Conservation (phyloP, 768 basidiomycete genomes). For the Omphalotus guepiniiformis region DNA sequence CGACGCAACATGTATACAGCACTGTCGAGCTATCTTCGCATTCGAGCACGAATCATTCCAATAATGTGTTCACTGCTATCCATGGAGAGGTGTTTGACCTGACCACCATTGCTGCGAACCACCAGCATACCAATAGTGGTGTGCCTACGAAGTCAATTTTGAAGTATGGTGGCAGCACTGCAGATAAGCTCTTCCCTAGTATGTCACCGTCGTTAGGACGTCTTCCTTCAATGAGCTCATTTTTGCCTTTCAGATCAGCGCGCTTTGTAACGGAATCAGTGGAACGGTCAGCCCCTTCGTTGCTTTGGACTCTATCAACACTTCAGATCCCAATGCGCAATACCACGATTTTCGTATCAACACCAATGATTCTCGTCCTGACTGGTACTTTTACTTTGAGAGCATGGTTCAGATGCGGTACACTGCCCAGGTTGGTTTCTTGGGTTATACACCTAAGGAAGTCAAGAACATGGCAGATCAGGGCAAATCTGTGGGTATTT, state of each 20-base stretch:
- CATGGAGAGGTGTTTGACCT: conserved; percentile 96
- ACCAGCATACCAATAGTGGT: conserved; percentile 64
- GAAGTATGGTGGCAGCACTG: conserved; percentile 75
- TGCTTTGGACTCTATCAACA: conserved; percentile 70
- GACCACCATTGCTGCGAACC: conserved; percentile 57
- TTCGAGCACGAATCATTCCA: conserved; percentile 58
- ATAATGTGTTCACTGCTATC: conserved; percentile 77
- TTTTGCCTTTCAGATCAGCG: conserved; percentile 63
- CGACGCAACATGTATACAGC: conserved; percentile 89
- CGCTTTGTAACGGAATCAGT: conserved; percentile 83
- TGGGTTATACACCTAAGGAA: conserved; percentile 77
- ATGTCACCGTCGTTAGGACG: too few relatives aligned
- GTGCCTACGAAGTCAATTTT: conserved; percentile 72
- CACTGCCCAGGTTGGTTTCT: conserved; percentile 80
- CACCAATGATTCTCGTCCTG: conserved; percentile 87
- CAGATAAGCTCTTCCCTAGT: conserved; percentile 85
- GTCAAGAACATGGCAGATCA: conserved; percentile 65
- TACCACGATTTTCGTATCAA: conserved; percentile 96
- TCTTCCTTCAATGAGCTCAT: too few relatives aligned
- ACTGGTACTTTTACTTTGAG: conserved; percentile 99
- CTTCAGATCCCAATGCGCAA: conserved; percentile 65
- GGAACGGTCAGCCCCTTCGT: conserved; percentile 86
- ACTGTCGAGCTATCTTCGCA: conserved; percentile 70
- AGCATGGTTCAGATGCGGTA: conserved; percentile 92
- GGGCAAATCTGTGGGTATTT: conserved; percentile 72